Evolutionary conservation across 768 basidiomycete species (phyloP), one percentile per base, ranked within the genome.

Genomic region (Hericium erinaceus): DNA sequence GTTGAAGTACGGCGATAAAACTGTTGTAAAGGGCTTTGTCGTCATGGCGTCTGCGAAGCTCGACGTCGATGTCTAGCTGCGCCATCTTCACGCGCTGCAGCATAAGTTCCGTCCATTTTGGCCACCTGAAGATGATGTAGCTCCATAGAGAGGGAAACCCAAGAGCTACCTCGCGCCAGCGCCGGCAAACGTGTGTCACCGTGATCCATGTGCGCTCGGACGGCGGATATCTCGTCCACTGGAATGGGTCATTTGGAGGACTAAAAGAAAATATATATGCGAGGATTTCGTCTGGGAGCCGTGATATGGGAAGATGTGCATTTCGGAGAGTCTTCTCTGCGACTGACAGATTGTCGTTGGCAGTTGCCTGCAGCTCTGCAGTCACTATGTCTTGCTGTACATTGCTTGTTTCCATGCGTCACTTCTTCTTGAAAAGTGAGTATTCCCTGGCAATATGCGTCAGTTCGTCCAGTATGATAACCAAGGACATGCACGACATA

Each of bases 81-180:
- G 39, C 44, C 44, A 4, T 53, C 51, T 50, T 55, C 3, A 53
- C 49, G 18, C 57, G 60, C 4, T 48, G 6, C 10, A 58, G 57
- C 24, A 61, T 56, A 28, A 48, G 48, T 18, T 20, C 12, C 4
- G 33, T 13, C 9, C 50, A 54, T 16, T 8, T 37, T 2, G 39
- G 6, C 1, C 18, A 56, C n/a, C 38, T 28, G 28, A 61, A 56
- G 9, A 50, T 20, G 39, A 61, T 20, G 22, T 50, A 18, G 38
- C 57, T 53, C 57, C 57, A 61, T 26, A 61, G 38, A 24, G 26
- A 40, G 20, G 54, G 57, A 18, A 51, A 33, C 3, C 39, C 20
- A 22, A 61, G 55, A 16, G 60, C 60, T 4, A 58, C 50, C 13
- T 61, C 54, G 8, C 57, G 60, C 60, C 60, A 61, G 39, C 13